These are phyloP conservation scores for Poteriospumella lacustris DNA, from an alignment of 108 stramenopile genomes.

Conservation along the genomic window DNA sequence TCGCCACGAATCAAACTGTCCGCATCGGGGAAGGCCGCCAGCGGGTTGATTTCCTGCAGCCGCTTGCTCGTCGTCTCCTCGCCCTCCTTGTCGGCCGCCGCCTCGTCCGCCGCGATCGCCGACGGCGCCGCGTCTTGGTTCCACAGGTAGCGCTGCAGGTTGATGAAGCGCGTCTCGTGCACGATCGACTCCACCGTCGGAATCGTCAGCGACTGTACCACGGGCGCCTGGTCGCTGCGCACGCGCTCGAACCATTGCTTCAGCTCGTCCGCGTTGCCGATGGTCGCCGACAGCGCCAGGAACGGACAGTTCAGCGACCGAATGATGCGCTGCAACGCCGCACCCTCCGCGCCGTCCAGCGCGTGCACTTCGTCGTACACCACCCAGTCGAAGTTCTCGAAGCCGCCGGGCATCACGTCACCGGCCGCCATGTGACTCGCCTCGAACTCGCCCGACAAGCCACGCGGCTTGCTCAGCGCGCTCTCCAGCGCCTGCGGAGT, in stretches of 20 bases:
- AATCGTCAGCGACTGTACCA: not conserved
- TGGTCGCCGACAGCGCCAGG: slow-evolving; percentile 94
- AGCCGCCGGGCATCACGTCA: slow-evolving; percentile 74
- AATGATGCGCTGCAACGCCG: slow-evolving; percentile 90
- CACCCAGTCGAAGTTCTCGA: slow-evolving; percentile 88
- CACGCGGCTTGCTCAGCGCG: slow-evolving; percentile 84
- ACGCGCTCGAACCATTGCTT: slow-evolving; percentile 84
- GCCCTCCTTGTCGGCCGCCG: slow-evolving; percentile 69
- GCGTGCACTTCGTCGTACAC: slow-evolving; percentile 98
- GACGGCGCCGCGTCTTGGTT: too few relatives aligned
- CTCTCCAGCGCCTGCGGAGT: slow-evolving; percentile 90
- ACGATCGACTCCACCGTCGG: slow-evolving; percentile 72
- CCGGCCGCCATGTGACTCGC: not conserved
- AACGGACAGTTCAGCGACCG: slow-evolving; percentile 85
- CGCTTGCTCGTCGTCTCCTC: not conserved
- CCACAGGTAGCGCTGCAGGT: slow-evolving; percentile 91
- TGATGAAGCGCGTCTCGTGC: slow-evolving; percentile 89
- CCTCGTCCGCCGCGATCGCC: slow-evolving; percentile 49
- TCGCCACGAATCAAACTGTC: not conserved
- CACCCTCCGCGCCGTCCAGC: slow-evolving; percentile 93
- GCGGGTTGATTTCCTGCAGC: not conserved
- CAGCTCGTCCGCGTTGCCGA: slow-evolving; percentile 91
- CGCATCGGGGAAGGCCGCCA: not conserved
- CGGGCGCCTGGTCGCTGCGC: slow-evolving; percentile 65
- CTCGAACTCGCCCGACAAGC: slow-evolving; percentile 48